Evolutionary conservation across 805 yeast species (phyloP).

Genomic region (Citeromyces matritensis): DNA sequence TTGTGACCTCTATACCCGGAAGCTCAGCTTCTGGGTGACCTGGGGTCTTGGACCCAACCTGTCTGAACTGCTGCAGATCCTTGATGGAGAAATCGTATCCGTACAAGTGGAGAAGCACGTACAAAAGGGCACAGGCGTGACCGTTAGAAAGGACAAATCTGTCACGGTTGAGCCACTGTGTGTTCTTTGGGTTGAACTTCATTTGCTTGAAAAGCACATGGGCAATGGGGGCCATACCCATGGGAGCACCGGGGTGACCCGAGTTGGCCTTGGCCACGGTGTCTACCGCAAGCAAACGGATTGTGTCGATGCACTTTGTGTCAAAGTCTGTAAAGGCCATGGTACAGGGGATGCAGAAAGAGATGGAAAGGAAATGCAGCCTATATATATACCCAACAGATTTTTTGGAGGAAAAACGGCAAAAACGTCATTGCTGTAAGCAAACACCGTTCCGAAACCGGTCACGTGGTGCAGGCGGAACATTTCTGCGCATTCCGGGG

Average conservation of each 20-base stretch:
- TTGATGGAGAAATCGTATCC: slow-evolving; percentile 75
- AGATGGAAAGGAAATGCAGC: neutral
- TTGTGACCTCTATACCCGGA: slow-evolving; percentile 93
- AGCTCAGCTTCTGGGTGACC: slow-evolving; percentile 94
- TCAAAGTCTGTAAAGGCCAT: slow-evolving; percentile 27
- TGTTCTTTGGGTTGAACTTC: slow-evolving; percentile 83
- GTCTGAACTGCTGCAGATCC: slow-evolving; percentile 85
- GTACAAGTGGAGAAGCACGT: slow-evolving; percentile 70
- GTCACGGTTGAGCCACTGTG: slow-evolving; percentile 89
- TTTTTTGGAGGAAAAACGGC: neutral
- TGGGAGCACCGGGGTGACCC: slow-evolving; percentile 99
- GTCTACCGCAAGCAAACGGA: slow-evolving; percentile 83
- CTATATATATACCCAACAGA: neutral
- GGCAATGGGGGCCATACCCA: slow-evolving; percentile 94
- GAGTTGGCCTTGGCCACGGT: slow-evolving; percentile 80
- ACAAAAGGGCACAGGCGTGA: slow-evolving; percentile 86
- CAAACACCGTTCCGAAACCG: too few relatives aligned
- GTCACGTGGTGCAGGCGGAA: too few relatives aligned
- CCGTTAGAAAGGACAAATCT: slow-evolving; percentile 93
- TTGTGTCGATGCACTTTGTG: slow-evolving; percentile 42
- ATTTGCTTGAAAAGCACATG: slow-evolving; percentile 72
- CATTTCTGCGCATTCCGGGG: too few relatives aligned
- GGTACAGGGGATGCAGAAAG: neutral
- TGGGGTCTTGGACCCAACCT: slow-evolving; percentile 80
- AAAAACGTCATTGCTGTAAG: too few relatives aligned